Base-by-base conservation (phyloP, 331 rosid species). In the Malus hybrid region DNA sequence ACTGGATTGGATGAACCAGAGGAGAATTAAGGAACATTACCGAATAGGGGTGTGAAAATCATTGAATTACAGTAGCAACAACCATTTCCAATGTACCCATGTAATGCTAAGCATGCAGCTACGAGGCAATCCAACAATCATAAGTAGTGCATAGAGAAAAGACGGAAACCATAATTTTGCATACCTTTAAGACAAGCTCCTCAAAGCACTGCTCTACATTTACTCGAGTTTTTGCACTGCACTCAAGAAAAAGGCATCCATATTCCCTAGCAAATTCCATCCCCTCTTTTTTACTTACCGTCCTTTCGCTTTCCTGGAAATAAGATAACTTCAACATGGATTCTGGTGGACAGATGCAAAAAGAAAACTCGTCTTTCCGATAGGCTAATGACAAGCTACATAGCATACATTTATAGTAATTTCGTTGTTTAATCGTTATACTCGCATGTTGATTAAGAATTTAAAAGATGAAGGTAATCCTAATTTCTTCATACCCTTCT, bases 171-270 rank as follows among this genome's bases (percentile, higher is more conserved):
- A 65, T 4, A 10, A 10, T 12, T 64, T 73, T 44, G 71, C 63
- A 70, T 79, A 92, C 97, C 96, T 92, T 92, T 70, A 88, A 65
- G 31, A 88, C 97, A 79, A 90, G 94, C 82, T 92, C 97, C 59
- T 92, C 97, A 74, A 90, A 92, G 89, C 97, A 88, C 64, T 83
- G 93, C 76, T 80, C 90, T 31, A 92, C 96, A 79, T 92, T 90
- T 59, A 78, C 86, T 80, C 97, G 81, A 77, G 97, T 87, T 88
- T 92, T 92, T 2, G 96, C 96, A 76, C 96, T 92, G 73, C 97
- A 90, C 74, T 92, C 97, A 5, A 87, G 87, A 65, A 64, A 92
- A 50, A 92, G 87, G 73, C 96, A 90, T 42, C 97, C 97, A 80
- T 86, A 88, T 78, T 92, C 94, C 80, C 96, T 84, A 11, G 97